phyloP scores from a whole-genome alignment of 2,329 filamentous ascomycete species.

The Aspergillus eucalypticola region DNA sequence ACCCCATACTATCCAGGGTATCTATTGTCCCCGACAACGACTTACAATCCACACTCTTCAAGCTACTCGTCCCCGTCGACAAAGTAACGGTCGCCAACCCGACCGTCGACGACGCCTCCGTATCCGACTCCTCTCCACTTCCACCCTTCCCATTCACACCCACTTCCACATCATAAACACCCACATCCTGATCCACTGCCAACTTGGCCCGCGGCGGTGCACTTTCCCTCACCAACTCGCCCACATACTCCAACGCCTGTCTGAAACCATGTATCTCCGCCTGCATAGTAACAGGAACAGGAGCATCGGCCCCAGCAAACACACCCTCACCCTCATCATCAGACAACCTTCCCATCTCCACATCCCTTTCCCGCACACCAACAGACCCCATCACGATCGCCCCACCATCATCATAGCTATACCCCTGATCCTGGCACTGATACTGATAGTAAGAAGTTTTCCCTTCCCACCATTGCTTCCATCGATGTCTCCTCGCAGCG shows the following conservation, averaged over 20 bases:
- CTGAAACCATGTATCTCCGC: conserved; percentile 54
- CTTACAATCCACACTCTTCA: conserved; percentile 30
- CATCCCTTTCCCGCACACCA: neutral
- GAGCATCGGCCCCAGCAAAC: conserved; percentile 12
- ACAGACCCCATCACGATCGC: neutral
- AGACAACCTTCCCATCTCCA: neutral
- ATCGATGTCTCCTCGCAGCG: conserved; percentile 54
- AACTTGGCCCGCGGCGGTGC: conserved; percentile 3
- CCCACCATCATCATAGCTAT: too few relatives aligned
- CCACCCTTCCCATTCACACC: neutral
- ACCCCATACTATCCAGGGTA: conserved; percentile 25
- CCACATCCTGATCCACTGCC: conserved; percentile 12
- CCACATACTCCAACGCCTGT: conserved; percentile 55
- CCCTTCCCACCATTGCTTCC: conserved; percentile 53
- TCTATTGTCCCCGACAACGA: conserved; percentile 29
- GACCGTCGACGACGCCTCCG: conserved; percentile 25
- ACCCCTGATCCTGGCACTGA: too few relatives aligned
- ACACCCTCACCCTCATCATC: neutral
- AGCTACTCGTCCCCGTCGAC: conserved; percentile 29
- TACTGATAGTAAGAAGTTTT: conserved; percentile 20
- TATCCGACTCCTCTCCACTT: conserved; percentile 6
- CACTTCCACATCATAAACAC: conserved; percentile 12
- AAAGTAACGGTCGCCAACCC: conserved; percentile 26
- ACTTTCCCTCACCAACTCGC: conserved; percentile 43
- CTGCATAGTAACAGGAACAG: conserved; percentile 49